Evolutionary conservation across 768 basidiomycete species (phyloP).

Genomic region (Amanita muscaria): DNA sequence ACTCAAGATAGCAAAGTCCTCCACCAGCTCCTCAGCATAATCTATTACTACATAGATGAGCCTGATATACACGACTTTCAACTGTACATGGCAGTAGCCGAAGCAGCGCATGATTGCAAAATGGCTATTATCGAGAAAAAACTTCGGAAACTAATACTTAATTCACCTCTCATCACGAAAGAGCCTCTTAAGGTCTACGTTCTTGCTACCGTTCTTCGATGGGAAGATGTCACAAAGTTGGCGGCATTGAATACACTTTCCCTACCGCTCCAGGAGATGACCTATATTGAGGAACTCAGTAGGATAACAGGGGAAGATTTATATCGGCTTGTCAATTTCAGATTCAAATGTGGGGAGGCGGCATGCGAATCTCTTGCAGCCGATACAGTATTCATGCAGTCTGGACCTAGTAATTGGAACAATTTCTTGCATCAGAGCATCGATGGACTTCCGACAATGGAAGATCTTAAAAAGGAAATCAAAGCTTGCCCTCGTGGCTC

Average conservation of each 20-base stretch:
- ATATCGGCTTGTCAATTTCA: background rate
- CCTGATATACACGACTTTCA: background rate
- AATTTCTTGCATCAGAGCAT: too few relatives aligned
- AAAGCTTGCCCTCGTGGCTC: background rate
- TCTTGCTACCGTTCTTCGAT: background rate
- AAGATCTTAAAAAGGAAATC: background rate
- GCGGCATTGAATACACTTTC: constrained; percentile 6
- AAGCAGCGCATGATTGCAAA: background rate
- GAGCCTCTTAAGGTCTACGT: constrained; percentile 1
- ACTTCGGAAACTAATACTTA: background rate
- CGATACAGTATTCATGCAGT: background rate
- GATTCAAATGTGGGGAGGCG: constrained; percentile 4
- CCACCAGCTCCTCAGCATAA: background rate
- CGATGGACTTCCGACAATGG: too few relatives aligned
- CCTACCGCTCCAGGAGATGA: background rate
- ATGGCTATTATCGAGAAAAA: background rate
- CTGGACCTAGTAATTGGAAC: background rate
- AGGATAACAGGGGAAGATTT: background rate
- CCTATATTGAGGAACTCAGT: background rate
- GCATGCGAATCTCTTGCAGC: background rate
- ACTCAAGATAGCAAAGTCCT: background rate
- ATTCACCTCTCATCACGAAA: background rate
- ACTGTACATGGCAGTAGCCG: background rate
- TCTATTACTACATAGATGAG: background rate
- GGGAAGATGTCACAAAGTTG: background rate